Evolutionary conservation across 176 grass and related monocot species (phyloP), one percentile per base, ranked within the genome.

Genomic region (Guadua angustifolia): DNA sequence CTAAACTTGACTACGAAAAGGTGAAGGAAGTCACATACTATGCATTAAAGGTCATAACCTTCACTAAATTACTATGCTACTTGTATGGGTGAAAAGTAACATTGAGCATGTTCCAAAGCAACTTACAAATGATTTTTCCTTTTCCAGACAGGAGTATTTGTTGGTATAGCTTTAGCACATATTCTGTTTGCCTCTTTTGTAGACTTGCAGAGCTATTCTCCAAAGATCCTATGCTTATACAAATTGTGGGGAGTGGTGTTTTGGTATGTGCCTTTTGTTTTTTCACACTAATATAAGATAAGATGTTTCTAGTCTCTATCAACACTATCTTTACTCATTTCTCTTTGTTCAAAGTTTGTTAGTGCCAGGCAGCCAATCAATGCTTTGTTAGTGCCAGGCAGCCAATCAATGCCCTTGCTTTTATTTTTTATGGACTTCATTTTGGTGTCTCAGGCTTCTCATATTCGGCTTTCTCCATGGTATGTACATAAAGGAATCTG

Each of bases 371-470:
- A 91, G 73, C 94, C 94, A 79, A 88, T 93, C 82, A 96, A 93
- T 87, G 86, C 91, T 96, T 96, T 83, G 94, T 91, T 22, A 87
- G 91, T 85, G 94, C 84, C 32, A 93, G 80, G 35, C 94, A 91
- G 73, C 94, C 94, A 79, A 88, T 93, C 82, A 96, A 93, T 87
- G 86, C 91, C 62, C 84, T 93, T 66, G 88, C 91, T 75, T 96
- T 93, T 85, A 92, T 95, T 50, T 95, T 90, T 7, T 90, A 95
- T 77, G 94, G 94, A 71, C 88, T 95, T 57, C 88, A 87, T 68
- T 95, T 89, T 46, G 90, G 94, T 71, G 83, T 93, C 38, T 95
- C 88, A 78, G 94, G 93, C 88, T 95, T 95, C 78, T 86, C 86
- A 39, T 95, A 91, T 88, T 80, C 93, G 60, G 93, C 93, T 69